Evolutionary conservation across 805 yeast species (phyloP).

Genomic region (Torulaspora gathmanii): DNA sequence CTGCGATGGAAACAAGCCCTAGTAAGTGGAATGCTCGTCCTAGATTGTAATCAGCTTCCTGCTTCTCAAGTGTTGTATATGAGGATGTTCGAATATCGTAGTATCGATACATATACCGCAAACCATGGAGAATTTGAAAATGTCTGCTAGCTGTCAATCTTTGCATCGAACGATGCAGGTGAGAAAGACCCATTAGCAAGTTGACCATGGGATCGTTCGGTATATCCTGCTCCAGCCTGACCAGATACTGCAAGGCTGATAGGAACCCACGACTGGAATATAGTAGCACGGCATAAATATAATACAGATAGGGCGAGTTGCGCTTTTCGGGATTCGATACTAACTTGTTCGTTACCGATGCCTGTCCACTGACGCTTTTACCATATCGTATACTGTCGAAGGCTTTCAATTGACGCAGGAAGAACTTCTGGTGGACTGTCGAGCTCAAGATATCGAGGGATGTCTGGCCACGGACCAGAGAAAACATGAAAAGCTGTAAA

Average conservation of each 20-base stretch:
- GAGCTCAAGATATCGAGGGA: slow-evolving; percentile 62
- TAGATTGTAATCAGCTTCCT: slow-evolving; percentile 77
- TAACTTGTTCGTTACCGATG: slow-evolving; percentile 57
- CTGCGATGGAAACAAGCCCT: slow-evolving; percentile 71
- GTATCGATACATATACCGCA: slow-evolving; percentile 73
- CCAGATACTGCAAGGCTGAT: slow-evolving; percentile 74
- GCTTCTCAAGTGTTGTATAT: slow-evolving; percentile 44
- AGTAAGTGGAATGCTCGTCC: slow-evolving; percentile 83
- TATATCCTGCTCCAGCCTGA: slow-evolving; percentile 61
- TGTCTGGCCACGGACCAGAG: slow-evolving; percentile 52
- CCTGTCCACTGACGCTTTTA: slow-evolving; percentile 68
- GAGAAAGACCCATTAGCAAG: slow-evolving; percentile 69
- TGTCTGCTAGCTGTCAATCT: slow-evolving; percentile 82
- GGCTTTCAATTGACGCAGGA: slow-evolving; percentile 85
- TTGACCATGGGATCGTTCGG: slow-evolving; percentile 77
- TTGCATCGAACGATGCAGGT: slow-evolving; percentile 88
- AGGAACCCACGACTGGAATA: slow-evolving; percentile 78
- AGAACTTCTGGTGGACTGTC: slow-evolving; percentile 83
- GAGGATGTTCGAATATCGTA: slow-evolving; percentile 44
- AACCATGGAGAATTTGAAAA: slow-evolving; percentile 80
- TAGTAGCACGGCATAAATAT: slow-evolving; percentile 74
- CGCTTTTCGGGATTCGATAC: slow-evolving; percentile 40
- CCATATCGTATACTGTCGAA: slow-evolving; percentile 61
- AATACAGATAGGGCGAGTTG: slow-evolving; percentile 62
- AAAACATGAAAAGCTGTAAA: slow-evolving; percentile 59